Evolutionary conservation across 441 rosid genomes (phyloP), one percentile per base, ranked within the genome.

Genomic region (Adansonia madagascariensis): DNA sequence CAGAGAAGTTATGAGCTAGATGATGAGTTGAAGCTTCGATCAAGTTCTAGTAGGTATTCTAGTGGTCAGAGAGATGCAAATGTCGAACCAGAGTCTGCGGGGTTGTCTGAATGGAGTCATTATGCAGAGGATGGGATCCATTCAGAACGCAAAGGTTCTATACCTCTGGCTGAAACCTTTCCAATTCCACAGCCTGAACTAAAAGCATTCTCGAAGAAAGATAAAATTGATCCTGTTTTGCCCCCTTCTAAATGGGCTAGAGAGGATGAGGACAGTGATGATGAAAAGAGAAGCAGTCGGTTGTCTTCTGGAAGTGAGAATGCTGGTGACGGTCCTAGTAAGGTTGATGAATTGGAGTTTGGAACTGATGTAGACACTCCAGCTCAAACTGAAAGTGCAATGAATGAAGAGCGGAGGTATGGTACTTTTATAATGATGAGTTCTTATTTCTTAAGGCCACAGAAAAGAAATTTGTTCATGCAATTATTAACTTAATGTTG

Each of bases 191-290:
- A 86, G 67, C 89, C 94, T 65, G 97, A 93, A 77, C 79, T 86
- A 75, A 91, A 86, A 82, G 84, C 89, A 70, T 91, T 92, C 75
- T 55, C 82, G 5, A 90, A 81, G 80, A 95, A 86, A 80, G 98
- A 94, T 84, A 93, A 89, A 84, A 86, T 10, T 59, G 99, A 93
- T 73, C 94, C 92, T 74, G 84, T 91, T 75, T 86, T 95, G 86
- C 92, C 97, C 47, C 89, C 95, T 73, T 95, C 99, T 75, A 97
- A 92, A 85, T 97, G 99, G 99, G 96, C 94, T 75, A 85, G 91
- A 77, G 98, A 95, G 82, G 97, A 94, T 85, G 97, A 95, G 76
- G 98, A 89, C 72, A 87, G 92, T 79, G 98, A 92, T 47, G 95
- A 94, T 73, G 99, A 90, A 77, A 90, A 91, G 86, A 87, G 85